Evolutionary conservation across 495 filamentous ascomycete genomes (phyloP), one percentile per base, ranked within the genome.

Genomic region (Symbiotaphrina buchneri): DNA sequence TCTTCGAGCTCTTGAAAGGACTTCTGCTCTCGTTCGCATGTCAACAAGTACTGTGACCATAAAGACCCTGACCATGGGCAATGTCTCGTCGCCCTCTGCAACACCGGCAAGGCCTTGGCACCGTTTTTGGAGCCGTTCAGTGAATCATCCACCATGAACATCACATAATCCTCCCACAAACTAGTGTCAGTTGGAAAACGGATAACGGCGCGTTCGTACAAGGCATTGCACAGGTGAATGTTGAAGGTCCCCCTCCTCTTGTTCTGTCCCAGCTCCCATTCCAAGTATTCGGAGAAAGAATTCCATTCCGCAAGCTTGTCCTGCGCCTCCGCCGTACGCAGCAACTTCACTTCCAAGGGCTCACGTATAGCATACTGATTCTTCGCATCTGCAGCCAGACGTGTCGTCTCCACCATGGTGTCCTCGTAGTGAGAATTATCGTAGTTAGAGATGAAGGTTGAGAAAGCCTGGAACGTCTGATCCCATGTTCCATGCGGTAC

Each of bases 11-110:
- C 73, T n/a, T 68, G 48, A 41, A 83, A 91, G 2, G 69, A 55
- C 41, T 68, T 61, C 10, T 67, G 63, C 32, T 74, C 73, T 20
- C 69, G 65, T 53, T 94, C 87, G 7, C 77, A 70, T 13, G 67
- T 74, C 29, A 94, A 51, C 11, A 97, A 68, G 36, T 82, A 81
- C 38, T 82, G 70, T 3, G 84, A 74, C 87, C 87, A 97, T 6
- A 95, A 57, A 14, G 67, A 61, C 14, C 87, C 84, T 10, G 79
- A 90, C 77, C 81, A 91, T 2, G 87, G 85, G 36, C 83, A 84
- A 48, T 93, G 83, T 10, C 71, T 63, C 2, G 78, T 84, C 10
- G 78, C 81, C 31, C 80, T 63, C 39, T 83, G 70, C 1, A 81
- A 47, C 4, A 77, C 53, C 17, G 54, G 63, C 6, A 52, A 24